Evolutionary conservation across 257 asterid genomes (phyloP).

Genomic region (Eucommia ulmoides): DNA sequence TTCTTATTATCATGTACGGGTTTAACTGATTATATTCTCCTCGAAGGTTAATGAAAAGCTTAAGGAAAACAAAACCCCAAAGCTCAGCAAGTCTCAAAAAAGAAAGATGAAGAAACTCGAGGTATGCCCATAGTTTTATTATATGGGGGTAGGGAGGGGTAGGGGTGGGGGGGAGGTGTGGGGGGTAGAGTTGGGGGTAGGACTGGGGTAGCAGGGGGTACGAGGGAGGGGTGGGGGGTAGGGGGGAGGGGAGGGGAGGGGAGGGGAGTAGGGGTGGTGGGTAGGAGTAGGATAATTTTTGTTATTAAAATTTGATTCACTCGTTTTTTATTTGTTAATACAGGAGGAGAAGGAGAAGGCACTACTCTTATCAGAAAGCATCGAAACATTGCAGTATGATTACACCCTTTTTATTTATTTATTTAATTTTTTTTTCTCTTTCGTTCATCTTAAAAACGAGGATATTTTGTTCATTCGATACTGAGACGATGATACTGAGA

Average conservation of each 20-base stretch:
- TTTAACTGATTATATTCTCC: slow-evolving; percentile 1
- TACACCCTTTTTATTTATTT: neutral
- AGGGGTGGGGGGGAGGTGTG: too few species aligned
- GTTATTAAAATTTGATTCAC: neutral
- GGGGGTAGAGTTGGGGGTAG: too few species aligned
- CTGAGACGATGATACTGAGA: neutral
- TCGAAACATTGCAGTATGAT: slow-evolving; percentile 61
- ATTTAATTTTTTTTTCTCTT: slow-evolving; percentile 2
- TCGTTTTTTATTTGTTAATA: slow-evolving; percentile 1
- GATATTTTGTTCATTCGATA: too few species aligned
- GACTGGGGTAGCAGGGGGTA: too few species aligned
- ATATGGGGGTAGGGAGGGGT: too few species aligned
- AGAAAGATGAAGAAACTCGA: slow-evolving; percentile 69
- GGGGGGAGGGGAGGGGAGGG: too few species aligned
- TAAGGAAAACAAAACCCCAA: slow-evolving; percentile 20
- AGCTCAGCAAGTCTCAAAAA: slow-evolving; percentile 63
- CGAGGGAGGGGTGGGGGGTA: too few species aligned
- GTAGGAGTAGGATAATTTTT: too few species aligned
- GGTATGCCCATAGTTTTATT: slow-evolving; percentile 28
- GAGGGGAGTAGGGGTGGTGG: too few species aligned
- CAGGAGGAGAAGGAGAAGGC: slow-evolving; percentile 88
- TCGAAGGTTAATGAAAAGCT: slow-evolving; percentile 23
- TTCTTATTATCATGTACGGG: neutral
- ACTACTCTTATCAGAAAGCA: slow-evolving; percentile 49
- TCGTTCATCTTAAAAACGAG: neutral